Evolutionary conservation across 495 filamentous ascomycete species (phyloP).

Genomic region (Choiromyces venosus): DNA sequence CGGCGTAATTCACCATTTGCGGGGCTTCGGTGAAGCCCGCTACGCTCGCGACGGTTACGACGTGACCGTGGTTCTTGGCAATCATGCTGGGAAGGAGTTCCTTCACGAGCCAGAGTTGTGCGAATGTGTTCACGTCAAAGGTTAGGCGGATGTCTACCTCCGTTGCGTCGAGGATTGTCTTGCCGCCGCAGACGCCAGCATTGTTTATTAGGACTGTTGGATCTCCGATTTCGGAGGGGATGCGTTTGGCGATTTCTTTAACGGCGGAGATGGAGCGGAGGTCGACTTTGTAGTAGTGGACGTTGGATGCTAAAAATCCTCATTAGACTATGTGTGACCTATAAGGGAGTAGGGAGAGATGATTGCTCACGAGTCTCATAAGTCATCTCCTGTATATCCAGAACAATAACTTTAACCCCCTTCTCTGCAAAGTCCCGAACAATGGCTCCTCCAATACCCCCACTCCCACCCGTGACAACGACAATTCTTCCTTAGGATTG

Average conservation of each 20-base stretch:
- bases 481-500: conserved; percentile 66
- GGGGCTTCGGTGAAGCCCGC: conserved; percentile 58
- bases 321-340: conserved; percentile 9
- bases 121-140: conserved; percentile 66
- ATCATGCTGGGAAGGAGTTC: conserved; percentile 66
- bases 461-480: conserved; percentile 64
- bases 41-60: conserved; percentile 65
- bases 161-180: conserved; percentile 54
- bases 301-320: conserved; percentile 46
- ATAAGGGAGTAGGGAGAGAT: not conserved
- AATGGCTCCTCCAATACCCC: conserved; percentile 60
- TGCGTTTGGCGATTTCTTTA: conserved; percentile 46
- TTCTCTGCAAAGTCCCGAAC: conserved; percentile 56
- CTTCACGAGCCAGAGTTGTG: conserved; percentile 60
- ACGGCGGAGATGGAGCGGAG: conserved; percentile 54
- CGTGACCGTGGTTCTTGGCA: conserved; percentile 61
- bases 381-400: conserved; percentile 61
- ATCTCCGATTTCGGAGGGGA: conserved; percentile 54
- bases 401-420: conserved; percentile 57
- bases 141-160: conserved; percentile 56
- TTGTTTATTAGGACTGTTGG: conserved; percentile 74
- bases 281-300: conserved; percentile 61
- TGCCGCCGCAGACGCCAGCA: conserved; percentile 60
- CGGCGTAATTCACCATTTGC: conserved; percentile 63
- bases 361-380: conserved; percentile 50